phyloP scores from a whole-genome alignment of 2,329 filamentous ascomycete genomes.

The Calonectria leucothoes region DNA sequence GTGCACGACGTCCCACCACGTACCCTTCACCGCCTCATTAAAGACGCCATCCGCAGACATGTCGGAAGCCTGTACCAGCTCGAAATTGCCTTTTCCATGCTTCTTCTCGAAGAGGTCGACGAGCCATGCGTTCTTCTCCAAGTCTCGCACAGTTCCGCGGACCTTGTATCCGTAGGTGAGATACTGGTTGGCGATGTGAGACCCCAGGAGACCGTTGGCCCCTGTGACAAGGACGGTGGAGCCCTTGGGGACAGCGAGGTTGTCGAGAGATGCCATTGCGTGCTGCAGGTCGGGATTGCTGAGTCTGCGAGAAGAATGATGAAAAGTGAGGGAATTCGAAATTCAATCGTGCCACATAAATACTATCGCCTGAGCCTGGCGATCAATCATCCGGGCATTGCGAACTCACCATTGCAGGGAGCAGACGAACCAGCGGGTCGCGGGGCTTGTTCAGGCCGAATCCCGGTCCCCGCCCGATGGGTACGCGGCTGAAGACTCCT shows the following conservation, averaged over 20 bases:
- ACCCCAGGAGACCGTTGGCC: conserved; percentile 54
- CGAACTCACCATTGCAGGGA: neutral
- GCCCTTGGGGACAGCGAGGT: conserved; percentile 35
- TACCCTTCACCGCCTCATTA: conserved; percentile 43
- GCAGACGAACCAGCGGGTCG: too few relatives aligned
- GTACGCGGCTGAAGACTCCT: too few relatives aligned
- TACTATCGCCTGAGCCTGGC: neutral
- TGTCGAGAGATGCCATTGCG: conserved; percentile 29
- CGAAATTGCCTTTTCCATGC: conserved; percentile 49
- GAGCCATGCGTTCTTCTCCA: conserved; percentile 48
- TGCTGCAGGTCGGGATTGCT: too few relatives aligned
- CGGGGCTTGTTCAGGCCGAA: too few relatives aligned
- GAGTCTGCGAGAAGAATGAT: neutral
- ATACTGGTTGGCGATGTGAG: conserved; percentile 53
- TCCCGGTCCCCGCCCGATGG: too few relatives aligned
- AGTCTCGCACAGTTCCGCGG: conserved; percentile 55
- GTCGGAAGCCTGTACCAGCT: conserved; percentile 48
- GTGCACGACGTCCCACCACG: neutral
- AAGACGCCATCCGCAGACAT: conserved; percentile 43
- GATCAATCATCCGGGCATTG: neutral
- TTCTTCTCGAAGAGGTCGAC: conserved; percentile 42
- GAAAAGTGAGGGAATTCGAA: neutral
- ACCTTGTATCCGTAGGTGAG: conserved; percentile 55
- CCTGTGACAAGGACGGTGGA: conserved; percentile 56
- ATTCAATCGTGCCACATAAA: neutral